Percentiles rank a stretch among this genome's conserved stretches.
Evolutionary conservation across 768 basidiomycete genomes (phyloP).

Genomic region (Suillus placidus): DNA sequence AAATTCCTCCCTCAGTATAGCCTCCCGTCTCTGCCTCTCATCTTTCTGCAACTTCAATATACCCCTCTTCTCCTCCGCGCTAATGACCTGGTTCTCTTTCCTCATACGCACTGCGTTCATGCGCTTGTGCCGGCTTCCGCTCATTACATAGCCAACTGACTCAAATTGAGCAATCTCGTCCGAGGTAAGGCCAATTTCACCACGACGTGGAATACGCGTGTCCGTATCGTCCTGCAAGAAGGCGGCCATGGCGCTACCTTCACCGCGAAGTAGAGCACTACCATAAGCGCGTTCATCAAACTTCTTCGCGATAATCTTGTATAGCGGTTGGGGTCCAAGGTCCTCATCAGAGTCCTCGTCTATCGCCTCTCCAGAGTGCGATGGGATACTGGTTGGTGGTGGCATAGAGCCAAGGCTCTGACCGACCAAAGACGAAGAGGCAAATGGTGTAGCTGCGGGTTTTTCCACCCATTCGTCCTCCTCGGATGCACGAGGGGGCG

Average conservation of each 20-base stretch:
- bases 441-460: conserved; percentile 34
- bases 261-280: conserved; percentile 87
- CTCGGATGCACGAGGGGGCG: conserved; percentile 32
- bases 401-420: conserved; percentile 27
- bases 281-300: conserved; percentile 87
- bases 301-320: conserved; percentile 48
- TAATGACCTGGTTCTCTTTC: conserved; percentile 99
- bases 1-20: conserved; percentile 88
- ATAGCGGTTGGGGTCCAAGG: conserved; percentile 77
- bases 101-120: conserved; percentile 99
- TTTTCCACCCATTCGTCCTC: conserved; percentile 77
- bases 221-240: conserved; percentile 87
- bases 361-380: conserved; percentile 21
- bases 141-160: conserved; percentile 95
- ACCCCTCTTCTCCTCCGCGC: conserved; percentile 96
- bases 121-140: conserved; percentile 87
- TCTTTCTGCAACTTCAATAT: conserved; percentile 94
- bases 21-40: conserved; percentile 89
- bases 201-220: conserved; percentile 93
- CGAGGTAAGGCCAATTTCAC: conserved; percentile 93
- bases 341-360: conserved; percentile 62
- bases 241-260: conserved; percentile 98
- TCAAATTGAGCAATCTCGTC: conserved; percentile 89
- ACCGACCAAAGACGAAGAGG: conserved; percentile 18
- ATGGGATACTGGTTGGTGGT: conserved; percentile 24